Evolutionary conservation across 116 monocot species (phyloP), one percentile per base, ranked within the genome.

Genomic region (Cymodocea nodosa): DNA sequence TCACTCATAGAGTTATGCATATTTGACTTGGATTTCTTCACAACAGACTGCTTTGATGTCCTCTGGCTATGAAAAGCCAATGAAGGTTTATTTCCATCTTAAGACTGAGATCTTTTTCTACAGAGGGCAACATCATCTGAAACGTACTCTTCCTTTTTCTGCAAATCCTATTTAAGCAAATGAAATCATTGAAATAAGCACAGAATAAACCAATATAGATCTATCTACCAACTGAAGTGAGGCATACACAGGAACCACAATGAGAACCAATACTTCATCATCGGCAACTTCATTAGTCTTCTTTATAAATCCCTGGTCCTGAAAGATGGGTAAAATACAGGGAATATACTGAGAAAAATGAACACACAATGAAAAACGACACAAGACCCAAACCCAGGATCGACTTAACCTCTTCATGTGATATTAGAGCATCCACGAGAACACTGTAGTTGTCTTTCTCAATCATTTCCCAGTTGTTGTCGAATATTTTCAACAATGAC

Each of bases 401-500:
- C 51, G n/a, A 1, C 34, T 59, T 6, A 10, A 68, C 24, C 16
- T 73, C 82, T 15, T 78, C 60, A 39, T 52, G 17, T 22, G 63
- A 65, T 56, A 89, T 40, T 25, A 88, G 57, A 23, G 84, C 79
- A 44, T 89, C 89, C 0, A 62, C 85, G 49, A 89, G 77, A 23
- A 71, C 72, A 20, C 77, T 66, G 23, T 89, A 89, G 57, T 73
- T 79, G 11, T 80, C 80, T 12, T 67, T 77, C 63, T 89, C 89
- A 24, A 89, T 89, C 23, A 56, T 51, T 19, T 71, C 73, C 89
- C 85, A 85, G 30, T 75, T 80, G 50, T 75, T 52, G 4, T 78
- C 80, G 37, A 63, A 89, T 40, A 68, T 37, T 16, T 55, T 73
- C 8, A 89, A 64, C 15, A 89, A 78, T 0, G 30, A 60, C 54